Evolutionary conservation across 805 yeast genomes (phyloP).

Genomic region (Wickerhamomyces ciferrii): DNA sequence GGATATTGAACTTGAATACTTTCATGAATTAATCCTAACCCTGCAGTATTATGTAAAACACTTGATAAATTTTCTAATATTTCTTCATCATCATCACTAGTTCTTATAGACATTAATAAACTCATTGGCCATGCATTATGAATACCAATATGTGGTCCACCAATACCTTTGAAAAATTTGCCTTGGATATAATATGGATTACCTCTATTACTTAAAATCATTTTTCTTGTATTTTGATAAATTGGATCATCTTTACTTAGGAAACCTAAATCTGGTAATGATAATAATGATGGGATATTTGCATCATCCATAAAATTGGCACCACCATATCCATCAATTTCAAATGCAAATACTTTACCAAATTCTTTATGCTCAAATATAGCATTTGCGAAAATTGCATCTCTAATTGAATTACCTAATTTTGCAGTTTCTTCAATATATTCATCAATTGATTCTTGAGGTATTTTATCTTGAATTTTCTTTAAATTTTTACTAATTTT

Average conservation of each 20-base stretch:
- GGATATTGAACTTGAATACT: constrained; percentile 59
- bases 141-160: constrained; percentile 88
- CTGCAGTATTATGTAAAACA: constrained; percentile 59
- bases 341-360: constrained; percentile 83
- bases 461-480: constrained; percentile 8
- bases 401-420: constrained; percentile 37
- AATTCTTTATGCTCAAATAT: constrained; percentile 59
- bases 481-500: constrained; percentile 26
- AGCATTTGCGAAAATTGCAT: constrained; percentile 60
- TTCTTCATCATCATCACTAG: constrained; percentile 67
- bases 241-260: constrained; percentile 43
- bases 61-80: constrained; percentile 43
- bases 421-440: constrained; percentile 24
- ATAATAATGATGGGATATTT: constrained; percentile 74
- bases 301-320: constrained; percentile 82
- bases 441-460: constrained; percentile 25
- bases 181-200: constrained; percentile 79
- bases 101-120: constrained; percentile 66
- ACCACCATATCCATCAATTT: constrained; percentile 84
- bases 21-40: constrained; percentile 82
- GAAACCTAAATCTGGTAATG: constrained; percentile 79
- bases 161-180: constrained; percentile 62
- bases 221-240: constrained; percentile 73
- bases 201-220: constrained; percentile 64
- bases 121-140: constrained; percentile 90